Base-by-base conservation (phyloP, 2,329 filamentous ascomycete species). In the Fusarium virguliforme region DNA sequence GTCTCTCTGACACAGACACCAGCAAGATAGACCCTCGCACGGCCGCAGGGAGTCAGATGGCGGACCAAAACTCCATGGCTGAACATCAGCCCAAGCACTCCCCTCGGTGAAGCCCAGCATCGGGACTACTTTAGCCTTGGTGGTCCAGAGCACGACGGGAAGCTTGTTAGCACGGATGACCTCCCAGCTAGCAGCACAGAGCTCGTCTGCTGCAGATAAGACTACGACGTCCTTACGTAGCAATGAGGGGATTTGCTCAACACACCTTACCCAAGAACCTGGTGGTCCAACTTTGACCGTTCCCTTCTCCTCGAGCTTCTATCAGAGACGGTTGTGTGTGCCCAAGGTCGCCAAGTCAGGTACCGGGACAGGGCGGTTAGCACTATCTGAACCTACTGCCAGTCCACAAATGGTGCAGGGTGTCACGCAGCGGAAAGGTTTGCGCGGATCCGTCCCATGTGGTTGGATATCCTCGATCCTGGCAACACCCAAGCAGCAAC, bases 51-150 rank as follows among this genome's bases (percentile, higher is more conserved):
- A 22, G 41, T 40, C 58, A 60, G 48, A 61, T 53, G 30, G 46
- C 9, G 41, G 18, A 55, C 26, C 24, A 26, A 51, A 18, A 18
- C 18, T 18, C 18, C 18, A 18, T 18, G 18, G 43, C 38, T 60
- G 57, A n/a, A n/a, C 6, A 53, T 54, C 46, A 61, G 41, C 58
- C 58, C 24, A 43, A 64, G 34, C n/a, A 26, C 54, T 56, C 15
- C 18, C 22, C 13, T 67, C 69, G 58, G 38, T 38, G 37, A 61
- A 70, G 68, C 48, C 68, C 60, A 63, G 68, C 72, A 69, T 71
- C 68, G 56, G 37, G 18, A 57, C 68, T 66, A 72, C 18, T 48
- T 62, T 69, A 62, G 60, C 60, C 57, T 35, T 46, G 41, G 46
- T 57, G 32, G 41, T n/a, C 24, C 32, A 15, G 26, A 28, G 41